Evolutionary conservation across 2,329 filamentous ascomycete species (phyloP), one percentile per base, ranked within the genome.

Genomic region (Neurospora sp.): DNA sequence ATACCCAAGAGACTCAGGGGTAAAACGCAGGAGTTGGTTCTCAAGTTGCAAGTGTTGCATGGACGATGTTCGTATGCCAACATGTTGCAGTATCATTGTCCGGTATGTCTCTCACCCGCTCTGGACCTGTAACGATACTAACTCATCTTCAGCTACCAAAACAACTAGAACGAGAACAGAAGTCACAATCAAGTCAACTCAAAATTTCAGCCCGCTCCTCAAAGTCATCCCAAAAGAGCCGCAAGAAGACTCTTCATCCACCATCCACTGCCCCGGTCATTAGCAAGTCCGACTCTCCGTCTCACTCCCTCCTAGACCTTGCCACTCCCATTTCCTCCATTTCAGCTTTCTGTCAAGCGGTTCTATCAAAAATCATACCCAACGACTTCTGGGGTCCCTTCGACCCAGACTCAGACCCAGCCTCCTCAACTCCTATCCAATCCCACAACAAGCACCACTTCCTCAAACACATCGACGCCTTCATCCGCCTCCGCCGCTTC

Each of bases 261-360:
- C 28, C 52, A 5, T n/a, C 52, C 2, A 36, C 52, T 1, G 52
- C 52, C 8, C 7, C 28, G 1, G 28, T 10, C 8, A 33, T 36
- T 0, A 4, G 52, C 46, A n/a, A 70, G 77, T 10, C 67, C 71
- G 68, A 69, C n/a, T 88, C 79, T 82, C 87, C 68, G 72, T 82
- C 71, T 66, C 74, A 79, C 15, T 82, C 83, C 13, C 81, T 96
- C 66, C 88, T 89, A 40, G 86, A 91, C 23, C 81, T 92, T 74
- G 90, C 93, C 1, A 93, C 89, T 17, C 86, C 91, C 0, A 73
- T 82, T 3, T 81, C 88, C 1, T 85, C 88, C 67, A 91, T 98
- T 2, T 97, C 94, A 4, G 90, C 92, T 0, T 98, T 97, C 77
- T 97, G 93, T 78, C 91, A 91, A 76, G 91, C 93, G 2, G 89